phyloP scores from a whole-genome alignment of 2,329 filamentous ascomycete species.

The Calonectria pseudoreteaudii region DNA sequence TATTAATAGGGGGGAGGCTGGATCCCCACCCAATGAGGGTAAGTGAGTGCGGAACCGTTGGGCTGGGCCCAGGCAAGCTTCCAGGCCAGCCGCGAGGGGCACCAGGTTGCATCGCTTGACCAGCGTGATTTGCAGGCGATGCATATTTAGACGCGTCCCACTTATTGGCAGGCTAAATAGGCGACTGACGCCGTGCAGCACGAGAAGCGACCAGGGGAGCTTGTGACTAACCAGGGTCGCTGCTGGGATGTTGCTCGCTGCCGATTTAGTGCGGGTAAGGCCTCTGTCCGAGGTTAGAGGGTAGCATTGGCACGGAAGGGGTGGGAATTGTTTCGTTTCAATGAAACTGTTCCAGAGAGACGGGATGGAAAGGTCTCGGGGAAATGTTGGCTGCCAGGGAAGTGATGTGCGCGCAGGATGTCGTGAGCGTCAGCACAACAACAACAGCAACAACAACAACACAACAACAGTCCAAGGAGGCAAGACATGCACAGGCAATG shows the following conservation, averaged over 20 bases:
- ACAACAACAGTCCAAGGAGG: neutral
- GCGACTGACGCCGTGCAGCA: constrained; percentile 40
- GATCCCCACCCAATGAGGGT: constrained; percentile 14
- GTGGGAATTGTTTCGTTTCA: neutral
- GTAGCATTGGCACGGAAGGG: neutral
- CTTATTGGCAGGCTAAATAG: constrained; percentile 25
- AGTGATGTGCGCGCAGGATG: constrained; percentile 15
- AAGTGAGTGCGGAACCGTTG: constrained; percentile 22
- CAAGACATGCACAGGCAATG: neutral
- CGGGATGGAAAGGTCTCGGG: constrained; percentile 11
- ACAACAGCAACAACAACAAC: neutral
- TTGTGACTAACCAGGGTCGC: neutral
- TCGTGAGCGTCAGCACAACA: constrained; percentile 19
- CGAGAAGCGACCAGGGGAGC: neutral
- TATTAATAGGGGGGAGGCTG: constrained; percentile 23
- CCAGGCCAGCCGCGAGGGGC: constrained; percentile 1
- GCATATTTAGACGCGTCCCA: constrained; percentile 33
- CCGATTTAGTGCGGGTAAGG: neutral
- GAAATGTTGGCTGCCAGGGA: neutral
- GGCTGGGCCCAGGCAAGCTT: constrained; percentile 13
- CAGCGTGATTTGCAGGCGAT: constrained; percentile 39
- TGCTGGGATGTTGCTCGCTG: neutral
- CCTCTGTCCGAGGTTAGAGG: neutral
- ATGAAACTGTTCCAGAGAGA: constrained; percentile 4
- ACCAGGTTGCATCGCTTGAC: constrained; percentile 1